Conservation (phyloP, 345 rosid species). For the Conringia planisiliqua region DNA sequence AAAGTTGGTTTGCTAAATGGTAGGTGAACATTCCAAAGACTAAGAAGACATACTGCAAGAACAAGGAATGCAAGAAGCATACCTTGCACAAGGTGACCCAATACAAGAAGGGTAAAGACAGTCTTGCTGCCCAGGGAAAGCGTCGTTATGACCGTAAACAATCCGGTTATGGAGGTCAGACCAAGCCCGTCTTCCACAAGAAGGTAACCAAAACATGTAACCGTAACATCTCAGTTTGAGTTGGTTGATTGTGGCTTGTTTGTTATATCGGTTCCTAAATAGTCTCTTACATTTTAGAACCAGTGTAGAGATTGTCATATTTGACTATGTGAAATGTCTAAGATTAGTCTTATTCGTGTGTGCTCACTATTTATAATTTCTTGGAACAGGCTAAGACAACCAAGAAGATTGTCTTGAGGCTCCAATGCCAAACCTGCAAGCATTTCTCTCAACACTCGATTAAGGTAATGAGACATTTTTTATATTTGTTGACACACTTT, state of each 20-base stretch:
- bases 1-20: background rate
- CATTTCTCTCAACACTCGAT: conserved; percentile 78
- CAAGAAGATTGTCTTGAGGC: conserved; percentile 86
- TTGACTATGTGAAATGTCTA: background rate
- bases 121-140: conserved; percentile 84
- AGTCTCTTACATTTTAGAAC: background rate
- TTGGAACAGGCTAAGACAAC: conserved; percentile 75
- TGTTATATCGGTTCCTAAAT: background rate
- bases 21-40: conserved; percentile 91
- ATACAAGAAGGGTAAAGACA: conserved; percentile 87
- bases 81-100: conserved; percentile 89
- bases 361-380: background rate
- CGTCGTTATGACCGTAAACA: conserved; percentile 85
- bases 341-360: background rate
- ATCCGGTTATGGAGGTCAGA: conserved; percentile 91
- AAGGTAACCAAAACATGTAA: conserved; percentile 41
- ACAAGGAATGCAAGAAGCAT: conserved; percentile 88
- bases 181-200: conserved; percentile 90
- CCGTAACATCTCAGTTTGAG: background rate
- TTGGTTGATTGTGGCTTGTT: background rate
- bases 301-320: background rate
- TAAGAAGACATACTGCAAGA: conserved; percentile 77
- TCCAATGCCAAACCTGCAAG: conserved; percentile 87
- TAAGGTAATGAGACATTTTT: conserved; percentile 42
- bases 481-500: background rate